These are phyloP conservation scores for Borealophlyctis nickersoniae DNA, from an alignment of 192 early-diverging fungal species.

Conservation along the genomic window DNA sequence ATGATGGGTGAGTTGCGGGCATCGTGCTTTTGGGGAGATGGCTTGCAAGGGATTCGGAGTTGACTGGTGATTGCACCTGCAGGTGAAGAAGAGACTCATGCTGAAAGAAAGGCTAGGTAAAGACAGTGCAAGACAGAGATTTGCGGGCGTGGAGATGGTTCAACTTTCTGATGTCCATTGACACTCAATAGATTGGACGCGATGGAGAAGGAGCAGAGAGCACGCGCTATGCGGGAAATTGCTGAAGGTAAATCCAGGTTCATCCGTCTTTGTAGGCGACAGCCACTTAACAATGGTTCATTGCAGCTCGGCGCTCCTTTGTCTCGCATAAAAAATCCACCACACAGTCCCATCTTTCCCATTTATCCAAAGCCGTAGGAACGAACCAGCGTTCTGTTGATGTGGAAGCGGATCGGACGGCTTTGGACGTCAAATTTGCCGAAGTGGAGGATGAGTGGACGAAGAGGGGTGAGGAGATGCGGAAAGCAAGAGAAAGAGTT, in stretches of 20 bases:
- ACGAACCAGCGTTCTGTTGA: slow-evolving; percentile 20
- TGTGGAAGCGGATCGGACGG: slow-evolving; percentile 16
- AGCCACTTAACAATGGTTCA: neutral
- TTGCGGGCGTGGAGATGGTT: neutral
- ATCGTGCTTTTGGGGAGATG: neutral
- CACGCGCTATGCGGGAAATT: slow-evolving; percentile 33
- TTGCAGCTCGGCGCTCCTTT: slow-evolving; percentile 2
- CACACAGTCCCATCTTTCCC: slow-evolving; percentile 5
- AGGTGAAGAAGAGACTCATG: slow-evolving; percentile 31
- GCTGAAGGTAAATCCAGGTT: slow-evolving; percentile 34
- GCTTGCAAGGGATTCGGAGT: no score
- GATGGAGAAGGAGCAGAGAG: slow-evolving; percentile 42
- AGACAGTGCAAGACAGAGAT: neutral
- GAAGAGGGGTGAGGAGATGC: slow-evolving; percentile 38
- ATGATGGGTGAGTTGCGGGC: slow-evolving; percentile 34
- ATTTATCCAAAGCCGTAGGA: slow-evolving; percentile 26
- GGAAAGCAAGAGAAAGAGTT: neutral
- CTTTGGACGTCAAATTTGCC: slow-evolving; percentile 28
- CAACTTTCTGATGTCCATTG: neutral
- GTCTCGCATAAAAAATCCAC: slow-evolving; percentile 1
- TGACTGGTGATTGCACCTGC: neutral
- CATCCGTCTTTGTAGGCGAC: neutral
- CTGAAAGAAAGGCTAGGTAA: slow-evolving; percentile 20
- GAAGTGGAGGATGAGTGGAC: slow-evolving; percentile 48
- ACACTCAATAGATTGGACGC: slow-evolving; percentile 30